Conservation (phyloP, 345 rosid species). For the Turritis glabra region DNA sequence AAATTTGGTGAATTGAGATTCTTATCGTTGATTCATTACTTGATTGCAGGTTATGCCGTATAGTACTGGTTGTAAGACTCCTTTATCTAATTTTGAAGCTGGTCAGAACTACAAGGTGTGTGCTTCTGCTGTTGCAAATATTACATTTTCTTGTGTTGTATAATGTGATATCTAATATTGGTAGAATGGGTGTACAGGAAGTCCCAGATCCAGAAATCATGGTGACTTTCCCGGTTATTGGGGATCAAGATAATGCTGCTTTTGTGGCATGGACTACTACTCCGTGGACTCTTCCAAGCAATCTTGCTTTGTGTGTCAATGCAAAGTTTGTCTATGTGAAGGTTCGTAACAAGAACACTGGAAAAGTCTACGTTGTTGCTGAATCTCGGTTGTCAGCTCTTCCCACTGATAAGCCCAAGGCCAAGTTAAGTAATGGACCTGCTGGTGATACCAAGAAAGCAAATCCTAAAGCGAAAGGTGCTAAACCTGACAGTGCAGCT, state of each 20-base stretch:
- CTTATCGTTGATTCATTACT: background rate
- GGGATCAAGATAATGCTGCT: constrained; percentile 77
- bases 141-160: background rate
- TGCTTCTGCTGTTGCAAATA: background rate
- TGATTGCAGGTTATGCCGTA: constrained; percentile 87
- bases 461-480: constrained; percentile 58
- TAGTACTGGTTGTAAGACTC: constrained; percentile 91
- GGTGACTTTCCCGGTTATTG: constrained; percentile 79
- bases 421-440: constrained; percentile 48
- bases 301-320: constrained; percentile 93
- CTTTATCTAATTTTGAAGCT: constrained; percentile 91
- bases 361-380: constrained; percentile 76
- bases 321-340: constrained; percentile 70
- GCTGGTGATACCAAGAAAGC: constrained; percentile 58
- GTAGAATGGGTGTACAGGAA: constrained; percentile 46
- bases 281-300: constrained; percentile 98
- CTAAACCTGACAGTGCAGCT: constrained; percentile 52
- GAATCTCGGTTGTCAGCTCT: constrained; percentile 77
- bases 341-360: constrained; percentile 75
- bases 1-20: background rate
- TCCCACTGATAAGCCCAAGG: constrained; percentile 80
- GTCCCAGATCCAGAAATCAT: constrained; percentile 87
- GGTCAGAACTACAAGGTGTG: constrained; percentile 75
- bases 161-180: constrained; percentile 13
- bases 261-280: constrained; percentile 99